Evolutionary conservation across 2,329 filamentous ascomycete genomes (phyloP).

Genomic region (Penicillium sp.): DNA sequence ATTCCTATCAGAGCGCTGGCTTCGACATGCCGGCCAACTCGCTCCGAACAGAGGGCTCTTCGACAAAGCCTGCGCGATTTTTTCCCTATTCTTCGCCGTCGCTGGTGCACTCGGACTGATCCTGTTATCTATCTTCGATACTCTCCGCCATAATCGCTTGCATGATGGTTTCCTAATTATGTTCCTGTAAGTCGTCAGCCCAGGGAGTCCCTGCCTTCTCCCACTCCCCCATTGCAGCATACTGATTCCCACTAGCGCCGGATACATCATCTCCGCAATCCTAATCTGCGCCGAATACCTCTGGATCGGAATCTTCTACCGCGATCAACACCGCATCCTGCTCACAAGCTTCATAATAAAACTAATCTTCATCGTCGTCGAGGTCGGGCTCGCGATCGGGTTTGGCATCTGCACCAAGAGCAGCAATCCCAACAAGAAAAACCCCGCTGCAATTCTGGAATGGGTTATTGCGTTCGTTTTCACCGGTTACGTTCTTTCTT

Average conservation of each 20-base stretch:
- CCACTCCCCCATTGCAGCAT: too few species aligned
- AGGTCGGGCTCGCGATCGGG: slow-evolving; percentile 67
- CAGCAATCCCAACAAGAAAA: slow-evolving; percentile 55
- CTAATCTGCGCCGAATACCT: slow-evolving; percentile 92
- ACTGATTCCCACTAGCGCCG: too few species aligned
- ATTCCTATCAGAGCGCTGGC: slow-evolving; percentile 80
- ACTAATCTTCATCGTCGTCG: slow-evolving; percentile 78
- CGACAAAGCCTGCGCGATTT: slow-evolving; percentile 44
- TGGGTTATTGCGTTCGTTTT: slow-evolving; percentile 81
- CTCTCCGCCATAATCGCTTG: slow-evolving; percentile 64
- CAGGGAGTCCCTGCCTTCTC: too few species aligned
- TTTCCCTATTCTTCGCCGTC: slow-evolving; percentile 64
- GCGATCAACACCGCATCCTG: slow-evolving; percentile 70
- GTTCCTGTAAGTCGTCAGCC: slow-evolving; percentile 71
- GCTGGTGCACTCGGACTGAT: slow-evolving; percentile 80
- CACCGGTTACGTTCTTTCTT: slow-evolving; percentile 84
- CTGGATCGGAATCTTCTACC: slow-evolving; percentile 78
- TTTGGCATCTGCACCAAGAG: slow-evolving; percentile 64
- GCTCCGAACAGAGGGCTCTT: slow-evolving; percentile 66
- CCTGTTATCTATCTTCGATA: slow-evolving; percentile 84
- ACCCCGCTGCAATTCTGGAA: slow-evolving; percentile 78
- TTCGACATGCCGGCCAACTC: slow-evolving; percentile 80
- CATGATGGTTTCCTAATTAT: slow-evolving; percentile 79
- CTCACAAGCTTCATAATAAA: slow-evolving; percentile 86
- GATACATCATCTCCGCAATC: slow-evolving; percentile 82